Percentiles rank a stretch among this genome's conserved stretches.
Conservation (phyloP, 371 early-diverging fungal genomes). For the Fennellomyces sp. region DNA sequence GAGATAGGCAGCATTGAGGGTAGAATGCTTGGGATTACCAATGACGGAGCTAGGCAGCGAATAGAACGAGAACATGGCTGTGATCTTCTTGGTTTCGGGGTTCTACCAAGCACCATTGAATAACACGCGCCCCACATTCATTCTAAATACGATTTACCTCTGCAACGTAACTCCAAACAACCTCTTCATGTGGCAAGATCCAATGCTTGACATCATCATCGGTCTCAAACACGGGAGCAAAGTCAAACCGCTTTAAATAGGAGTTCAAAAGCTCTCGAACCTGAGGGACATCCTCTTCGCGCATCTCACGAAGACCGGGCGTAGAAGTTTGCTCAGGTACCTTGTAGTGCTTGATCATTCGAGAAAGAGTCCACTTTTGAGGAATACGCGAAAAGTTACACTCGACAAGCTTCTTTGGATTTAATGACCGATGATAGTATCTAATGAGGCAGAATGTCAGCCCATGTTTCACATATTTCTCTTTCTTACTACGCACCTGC, state of each 20-base stretch:
- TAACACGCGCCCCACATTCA: too few relatives aligned
- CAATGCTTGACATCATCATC: conserved; percentile 93
- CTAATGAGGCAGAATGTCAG: conserved; percentile 30
- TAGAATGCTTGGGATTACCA: conserved; percentile 71
- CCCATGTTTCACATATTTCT: background rate
- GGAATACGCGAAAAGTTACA: conserved; percentile 85
- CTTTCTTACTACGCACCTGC: conserved; percentile 51
- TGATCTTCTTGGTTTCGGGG: conserved; percentile 61
- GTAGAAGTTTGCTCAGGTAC: conserved; percentile 64
- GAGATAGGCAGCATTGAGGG: conserved; percentile 89
- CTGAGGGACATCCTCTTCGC: conserved; percentile 68
- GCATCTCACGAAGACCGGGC: conserved; percentile 83
- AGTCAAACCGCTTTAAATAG: conserved; percentile 69
- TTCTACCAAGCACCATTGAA: too few relatives aligned
- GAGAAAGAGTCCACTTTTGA: conserved; percentile 74
- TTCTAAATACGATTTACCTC: conserved; percentile 55
- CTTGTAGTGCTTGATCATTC: conserved; percentile 74
- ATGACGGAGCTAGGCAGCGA: conserved; percentile 90
- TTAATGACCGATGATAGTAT: conserved; percentile 93
- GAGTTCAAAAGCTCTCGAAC: conserved; percentile 77
- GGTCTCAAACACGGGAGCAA: conserved; percentile 74
- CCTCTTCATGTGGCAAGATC: conserved; percentile 81
- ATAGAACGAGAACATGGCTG: conserved; percentile 94
- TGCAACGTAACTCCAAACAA: conserved; percentile 93
- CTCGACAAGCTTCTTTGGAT: conserved; percentile 94